Conservation (phyloP, 176 grass and related monocot species). For the Aegilops longissima region DNA sequence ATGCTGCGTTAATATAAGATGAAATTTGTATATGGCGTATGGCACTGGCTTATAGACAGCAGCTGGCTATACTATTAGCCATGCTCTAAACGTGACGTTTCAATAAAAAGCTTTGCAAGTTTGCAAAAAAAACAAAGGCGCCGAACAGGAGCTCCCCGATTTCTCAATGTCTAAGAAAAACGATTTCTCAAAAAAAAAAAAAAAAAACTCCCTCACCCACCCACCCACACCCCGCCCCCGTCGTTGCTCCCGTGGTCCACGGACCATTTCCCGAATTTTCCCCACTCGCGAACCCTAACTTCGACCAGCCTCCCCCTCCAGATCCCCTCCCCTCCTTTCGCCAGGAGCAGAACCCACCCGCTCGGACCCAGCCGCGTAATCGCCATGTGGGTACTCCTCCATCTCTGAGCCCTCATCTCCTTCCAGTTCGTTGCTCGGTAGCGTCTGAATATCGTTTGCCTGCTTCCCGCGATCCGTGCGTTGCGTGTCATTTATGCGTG, state of each 20-base stretch:
- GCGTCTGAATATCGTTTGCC: background rate
- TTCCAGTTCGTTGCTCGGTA: background rate
- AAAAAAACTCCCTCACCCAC: too few relatives aligned
- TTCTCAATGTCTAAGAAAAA: too few relatives aligned
- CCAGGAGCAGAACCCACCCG: background rate
- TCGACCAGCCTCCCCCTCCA: background rate
- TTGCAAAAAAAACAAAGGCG: too few relatives aligned
- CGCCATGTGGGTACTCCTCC: constrained; percentile 31
- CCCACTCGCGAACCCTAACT: constrained; percentile 21
- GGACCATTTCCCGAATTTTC: background rate
- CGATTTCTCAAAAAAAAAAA: too few relatives aligned
- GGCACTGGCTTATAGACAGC: too few relatives aligned
- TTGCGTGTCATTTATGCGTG: background rate
- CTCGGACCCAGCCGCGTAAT: background rate
- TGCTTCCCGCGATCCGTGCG: background rate
- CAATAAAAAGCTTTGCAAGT: too few relatives aligned
- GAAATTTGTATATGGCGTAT: too few relatives aligned
- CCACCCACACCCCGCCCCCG: background rate
- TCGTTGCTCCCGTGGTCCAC: background rate
- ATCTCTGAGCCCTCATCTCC: background rate
- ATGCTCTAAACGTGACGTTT: too few relatives aligned
- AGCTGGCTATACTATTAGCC: too few relatives aligned
- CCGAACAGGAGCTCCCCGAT: too few relatives aligned
- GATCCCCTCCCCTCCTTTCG: background rate
- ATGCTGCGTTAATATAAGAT: too few relatives aligned